phyloP scores from a whole-genome alignment of 1,284 basidiomycete genomes.

The Cutaneotrichosporon sp. region DNA sequence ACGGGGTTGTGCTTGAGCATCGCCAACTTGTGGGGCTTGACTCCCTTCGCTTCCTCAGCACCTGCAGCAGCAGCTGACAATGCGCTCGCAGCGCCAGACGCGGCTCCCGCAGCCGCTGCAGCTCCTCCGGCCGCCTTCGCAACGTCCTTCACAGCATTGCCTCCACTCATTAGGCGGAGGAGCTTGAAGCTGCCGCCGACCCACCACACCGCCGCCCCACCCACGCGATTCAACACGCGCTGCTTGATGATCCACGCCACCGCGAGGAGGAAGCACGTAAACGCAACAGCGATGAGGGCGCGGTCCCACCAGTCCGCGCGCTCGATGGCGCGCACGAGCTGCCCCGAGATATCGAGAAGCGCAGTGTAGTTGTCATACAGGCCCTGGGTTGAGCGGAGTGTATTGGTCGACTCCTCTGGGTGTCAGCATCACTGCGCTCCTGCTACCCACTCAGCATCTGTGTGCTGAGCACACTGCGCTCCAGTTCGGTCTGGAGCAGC shows the following conservation, averaged over 20 bases:
- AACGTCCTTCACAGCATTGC: constrained; percentile 1
- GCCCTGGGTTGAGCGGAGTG: constrained; percentile 65
- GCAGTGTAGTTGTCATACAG: constrained; percentile 73
- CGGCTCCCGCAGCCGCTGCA: background rate
- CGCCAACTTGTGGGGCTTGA: background rate
- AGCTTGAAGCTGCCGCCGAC: constrained; percentile 39
- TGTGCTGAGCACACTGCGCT: constrained; percentile 73
- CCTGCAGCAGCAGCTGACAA: background rate
- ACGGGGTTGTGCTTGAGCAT: background rate
- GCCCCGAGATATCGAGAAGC: constrained; percentile 70
- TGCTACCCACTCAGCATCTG: constrained; percentile 74
- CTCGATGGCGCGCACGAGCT: constrained; percentile 77
- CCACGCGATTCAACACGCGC: constrained; percentile 62
- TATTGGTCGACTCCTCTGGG: constrained; percentile 70
- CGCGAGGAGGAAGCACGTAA: constrained; percentile 76
- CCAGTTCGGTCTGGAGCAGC: constrained; percentile 83
- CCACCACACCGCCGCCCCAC: constrained; percentile 45
- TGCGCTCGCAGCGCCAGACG: background rate
- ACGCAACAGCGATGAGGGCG: constrained; percentile 67
- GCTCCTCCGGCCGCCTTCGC: background rate
- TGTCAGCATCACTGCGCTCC: background rate
- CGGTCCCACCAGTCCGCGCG: constrained; percentile 88
- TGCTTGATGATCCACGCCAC: constrained; percentile 81
- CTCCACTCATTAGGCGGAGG: constrained; percentile 16
- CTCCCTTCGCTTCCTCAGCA: background rate